Evolutionary conservation across 164 flowering plant species (phyloP).

Genomic region (Tetrastigma voinierianum): DNA sequence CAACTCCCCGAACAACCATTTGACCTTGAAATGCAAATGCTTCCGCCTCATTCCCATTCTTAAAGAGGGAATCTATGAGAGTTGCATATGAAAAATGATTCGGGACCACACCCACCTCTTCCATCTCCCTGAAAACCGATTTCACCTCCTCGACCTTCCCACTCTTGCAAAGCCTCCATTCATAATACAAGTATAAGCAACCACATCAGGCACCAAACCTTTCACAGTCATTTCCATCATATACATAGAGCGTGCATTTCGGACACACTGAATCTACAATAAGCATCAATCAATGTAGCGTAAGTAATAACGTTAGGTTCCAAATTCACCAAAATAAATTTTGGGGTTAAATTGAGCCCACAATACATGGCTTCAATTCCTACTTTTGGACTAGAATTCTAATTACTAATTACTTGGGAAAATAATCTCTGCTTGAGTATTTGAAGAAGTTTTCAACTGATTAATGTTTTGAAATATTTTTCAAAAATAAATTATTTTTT

Average conservation of each 20-base stretch:
- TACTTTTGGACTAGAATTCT: no score
- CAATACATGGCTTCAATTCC: no score
- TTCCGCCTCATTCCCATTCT: constrained; percentile 35
- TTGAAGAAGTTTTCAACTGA: no score
- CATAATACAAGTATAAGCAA: constrained; percentile 61
- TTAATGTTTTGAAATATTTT: no score
- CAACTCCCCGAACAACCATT: constrained; percentile 73
- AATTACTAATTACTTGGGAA: no score
- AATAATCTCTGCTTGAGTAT: no score
- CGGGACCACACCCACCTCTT: constrained; percentile 60
- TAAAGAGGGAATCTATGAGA: constrained; percentile 57
- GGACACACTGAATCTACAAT: constrained; percentile 37
- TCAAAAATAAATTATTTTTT: no score
- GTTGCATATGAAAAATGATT: constrained; percentile 69
- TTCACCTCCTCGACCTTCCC: constrained; percentile 59
- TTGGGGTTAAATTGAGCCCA: no score
- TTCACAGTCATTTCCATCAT: constrained; percentile 64
- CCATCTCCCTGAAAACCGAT: constrained; percentile 65
- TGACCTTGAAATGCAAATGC: constrained; percentile 46
- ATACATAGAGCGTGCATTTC: constrained; percentile 62
- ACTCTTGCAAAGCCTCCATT: constrained; percentile 63
- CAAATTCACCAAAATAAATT: constrained; percentile 25
- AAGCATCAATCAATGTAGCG: constrained; percentile 60
- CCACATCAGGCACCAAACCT: constrained; percentile 72
- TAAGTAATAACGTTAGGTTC: constrained; percentile 56